Evolutionary conservation across 2,329 filamentous ascomycete species (phyloP), one percentile per base, ranked within the genome.

Genomic region (Trichoderma pleuroti): DNA sequence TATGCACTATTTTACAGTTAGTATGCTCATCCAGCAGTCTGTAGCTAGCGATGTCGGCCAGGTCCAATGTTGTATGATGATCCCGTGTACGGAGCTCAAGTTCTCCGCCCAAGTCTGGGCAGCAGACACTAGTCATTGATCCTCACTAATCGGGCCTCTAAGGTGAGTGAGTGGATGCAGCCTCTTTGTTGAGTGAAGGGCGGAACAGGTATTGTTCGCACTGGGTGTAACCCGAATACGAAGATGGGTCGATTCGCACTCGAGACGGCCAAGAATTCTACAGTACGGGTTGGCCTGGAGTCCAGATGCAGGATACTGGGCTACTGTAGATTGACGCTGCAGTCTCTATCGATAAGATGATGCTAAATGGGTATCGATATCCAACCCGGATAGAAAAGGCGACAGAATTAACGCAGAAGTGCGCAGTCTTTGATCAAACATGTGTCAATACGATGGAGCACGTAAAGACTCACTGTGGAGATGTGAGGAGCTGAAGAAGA

Each of bases 161-260:
- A 60, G 30, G 46, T 56, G 46, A 54, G 46, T 24, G 16, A 46
- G 28, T 61, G 54, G 64, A 49, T 52, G 42, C 24, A 32, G 61
- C 2, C 46, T 21, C 46, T 30, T 24, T 32, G 52, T 59, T 28
- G 16, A 59, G 36, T 26, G 36, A 46, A 30, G 16, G 16, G 26
- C 28, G 28, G 26, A 14, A 49, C 5, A 18, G 12, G 12, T n/a
- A 3, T 4, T 5, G 16, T n/a, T 60, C 4, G 28, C 39, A 4
- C 63, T 56, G 52, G 21, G 32, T 39, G 21, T 39, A 42, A 56
- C 34, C 24, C 63, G 63, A 66, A 66, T 66, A 66, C 63, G 63
- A 63, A 56, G n/a, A 34, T 36, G n/a, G 21, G 30, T 39, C 10
- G 52, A 56, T 26, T 56, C 6, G 21, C 39, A 10, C 39, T 42